Percentiles rank a stretch among this genome's conserved stretches.
Evolutionary conservation across 176 grass and related monocot genomes (phyloP).

Genomic region (Musa itinerans): DNA sequence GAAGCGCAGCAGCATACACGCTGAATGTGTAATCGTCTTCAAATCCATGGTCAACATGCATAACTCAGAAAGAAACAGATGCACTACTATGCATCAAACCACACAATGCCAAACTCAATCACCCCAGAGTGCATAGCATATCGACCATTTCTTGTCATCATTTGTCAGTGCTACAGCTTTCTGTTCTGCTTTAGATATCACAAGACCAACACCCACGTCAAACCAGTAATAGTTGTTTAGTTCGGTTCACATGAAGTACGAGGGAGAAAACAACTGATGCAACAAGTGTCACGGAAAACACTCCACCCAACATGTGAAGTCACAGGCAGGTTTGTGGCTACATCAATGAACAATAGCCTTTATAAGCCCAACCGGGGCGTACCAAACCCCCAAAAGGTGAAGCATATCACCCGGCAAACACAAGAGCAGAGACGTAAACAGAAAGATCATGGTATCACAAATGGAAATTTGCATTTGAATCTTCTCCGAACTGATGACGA

Average conservation of each 20-base stretch:
- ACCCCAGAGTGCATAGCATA: background rate
- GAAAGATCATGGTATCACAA: background rate
- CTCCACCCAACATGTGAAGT: slow-evolving; percentile 28
- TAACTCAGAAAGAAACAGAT: background rate
- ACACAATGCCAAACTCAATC: background rate
- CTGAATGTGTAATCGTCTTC: background rate
- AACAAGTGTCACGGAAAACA: slow-evolving; percentile 54
- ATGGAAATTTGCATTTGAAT: background rate
- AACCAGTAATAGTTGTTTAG: slow-evolving; percentile 35
- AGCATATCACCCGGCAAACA: background rate
- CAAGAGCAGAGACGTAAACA: background rate
- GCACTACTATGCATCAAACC: background rate
- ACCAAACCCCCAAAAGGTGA: background rate
- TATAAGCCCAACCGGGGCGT: background rate
- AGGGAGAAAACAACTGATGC: slow-evolving; percentile 38
- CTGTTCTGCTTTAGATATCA: background rate
- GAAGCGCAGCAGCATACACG: background rate
- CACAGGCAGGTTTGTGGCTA: slow-evolving; percentile 36
- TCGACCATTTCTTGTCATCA: background rate
- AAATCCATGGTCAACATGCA: background rate
- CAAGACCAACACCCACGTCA: slow-evolving; percentile 1
- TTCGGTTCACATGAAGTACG: slow-evolving; percentile 67
- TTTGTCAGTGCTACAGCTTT: background rate
- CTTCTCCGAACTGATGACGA: background rate
- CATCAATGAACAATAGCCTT: slow-evolving; percentile 43